phyloP scores from a whole-genome alignment of 2,329 filamentous ascomycete genomes.

The Diaporthe eres region DNA sequence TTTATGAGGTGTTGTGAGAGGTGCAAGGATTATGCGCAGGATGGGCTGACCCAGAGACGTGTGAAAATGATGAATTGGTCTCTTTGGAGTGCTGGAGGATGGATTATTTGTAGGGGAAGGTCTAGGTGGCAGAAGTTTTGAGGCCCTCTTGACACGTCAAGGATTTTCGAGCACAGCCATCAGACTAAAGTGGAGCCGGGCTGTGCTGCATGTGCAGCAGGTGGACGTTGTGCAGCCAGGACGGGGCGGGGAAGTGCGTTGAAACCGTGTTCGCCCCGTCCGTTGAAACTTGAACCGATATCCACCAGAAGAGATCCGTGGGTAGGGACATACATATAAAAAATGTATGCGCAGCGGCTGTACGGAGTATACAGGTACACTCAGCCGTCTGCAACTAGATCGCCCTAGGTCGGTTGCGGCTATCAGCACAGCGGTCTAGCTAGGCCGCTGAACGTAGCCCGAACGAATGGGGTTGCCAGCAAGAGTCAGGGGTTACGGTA shows the following conservation, averaged over 20 bases:
- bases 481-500: neutral
- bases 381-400: neutral
- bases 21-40: neutral
- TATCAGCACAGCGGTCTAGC: neutral
- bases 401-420: constrained; percentile 2
- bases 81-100: neutral
- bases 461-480: neutral
- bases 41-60: no score
- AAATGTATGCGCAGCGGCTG: neutral
- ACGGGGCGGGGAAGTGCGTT: neutral
- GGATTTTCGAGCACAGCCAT: constrained; percentile 33
- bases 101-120: neutral
- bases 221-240: neutral
- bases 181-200: constrained; percentile 27
- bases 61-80: neutral
- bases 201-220: constrained; percentile 19
- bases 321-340: neutral
- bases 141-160: constrained; percentile 28
- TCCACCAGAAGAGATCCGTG: neutral
- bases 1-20: neutral
- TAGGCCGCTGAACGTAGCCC: neutral
- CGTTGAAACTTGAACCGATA: neutral
- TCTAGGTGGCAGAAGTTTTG: neutral
- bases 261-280: neutral
- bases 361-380: neutral